These are phyloP conservation scores for Fusarium austroafricanum DNA, from an alignment of 2,329 filamentous ascomycete species.

Conservation along the genomic window DNA sequence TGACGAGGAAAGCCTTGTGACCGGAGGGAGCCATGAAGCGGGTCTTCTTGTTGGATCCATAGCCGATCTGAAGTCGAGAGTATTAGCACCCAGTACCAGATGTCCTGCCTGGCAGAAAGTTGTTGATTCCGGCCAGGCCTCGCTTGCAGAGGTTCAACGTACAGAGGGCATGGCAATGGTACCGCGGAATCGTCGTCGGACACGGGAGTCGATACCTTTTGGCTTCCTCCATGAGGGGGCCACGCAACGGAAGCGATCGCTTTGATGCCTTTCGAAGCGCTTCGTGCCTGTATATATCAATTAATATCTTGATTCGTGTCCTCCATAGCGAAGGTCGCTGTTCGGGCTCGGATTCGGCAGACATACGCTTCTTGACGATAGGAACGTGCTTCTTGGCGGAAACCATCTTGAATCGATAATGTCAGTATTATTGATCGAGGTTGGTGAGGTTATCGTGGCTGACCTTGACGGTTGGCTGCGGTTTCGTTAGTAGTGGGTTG, in stretches of 20 bases:
- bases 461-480: slow-evolving; percentile 60
- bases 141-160: slow-evolving; percentile 59
- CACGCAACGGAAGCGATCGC: slow-evolving; percentile 83
- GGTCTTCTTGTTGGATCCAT: slow-evolving; percentile 99
- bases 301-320: slow-evolving; percentile 51
- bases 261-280: slow-evolving; percentile 97
- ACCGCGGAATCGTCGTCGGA: slow-evolving; percentile 97
- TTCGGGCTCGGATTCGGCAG: slow-evolving; percentile 37
- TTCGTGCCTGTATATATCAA: slow-evolving; percentile 75
- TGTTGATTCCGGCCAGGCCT: slow-evolving; percentile 8
- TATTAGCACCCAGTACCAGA: slow-evolving; percentile 26
- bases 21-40: slow-evolving; percentile 98
- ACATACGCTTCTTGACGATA: slow-evolving; percentile 99
- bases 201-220: slow-evolving; percentile 99
- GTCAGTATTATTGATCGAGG: slow-evolving; percentile 45
- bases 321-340: slow-evolving; percentile 10
- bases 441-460: slow-evolving; percentile 28
- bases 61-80: slow-evolving; percentile 80
- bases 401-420: slow-evolving; percentile 78
- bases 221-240: slow-evolving; percentile 96
- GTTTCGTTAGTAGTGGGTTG: slow-evolving; percentile 46
- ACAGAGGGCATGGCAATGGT: slow-evolving; percentile 98
- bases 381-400: slow-evolving; percentile 99
- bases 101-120: background rate
- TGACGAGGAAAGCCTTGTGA: slow-evolving; percentile 99